Evolutionary conservation across 345 rosid genomes (phyloP), one percentile per base, ranked within the genome.

Genomic region (Hevea brasiliensis): DNA sequence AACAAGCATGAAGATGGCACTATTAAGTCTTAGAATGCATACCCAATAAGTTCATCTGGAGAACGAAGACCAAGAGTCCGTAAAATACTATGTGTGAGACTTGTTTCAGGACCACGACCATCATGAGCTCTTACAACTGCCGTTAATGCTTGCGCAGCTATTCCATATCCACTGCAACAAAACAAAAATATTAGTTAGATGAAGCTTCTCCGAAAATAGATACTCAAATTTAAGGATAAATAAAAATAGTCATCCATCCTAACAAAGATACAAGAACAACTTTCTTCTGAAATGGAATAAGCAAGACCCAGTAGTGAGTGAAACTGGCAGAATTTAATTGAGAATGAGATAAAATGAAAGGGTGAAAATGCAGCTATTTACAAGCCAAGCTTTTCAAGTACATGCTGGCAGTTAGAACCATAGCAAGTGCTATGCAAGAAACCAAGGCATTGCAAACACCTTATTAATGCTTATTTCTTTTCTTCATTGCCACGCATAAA

Each of bases 101-200:
- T 81, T 8, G 99, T 95, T 55, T 74, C 70, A 54, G 92, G 90
- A 57, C 99, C 98, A 68, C 99, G 97, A 48, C 99, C 98, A 80
- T 95, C 99, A 77, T 91, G 85, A 59, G 96, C 99, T 87, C 87
- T 89, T 54, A 95, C 74, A 67, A 92, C 84, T 32, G 98, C 98
- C 35, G 96, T 91, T 64, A 92, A 84, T 71, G 98, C 98, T 79
- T 85, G 97, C 55, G 98, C 97, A 79, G 99, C 87, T 75, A 95
- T 95, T 71, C 99, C 98, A 84, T 92, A 95, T 66, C 94, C 89
- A 86, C 92, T 88, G 87, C 81, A 83, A 24, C n/a, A 14, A 65
- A 67, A 51, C 18, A 68, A 72, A n/a, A 47, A 56, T 62, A 70
- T 62, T 24, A 18, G 50, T n/a, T 62, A 12, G 40, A 62, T 62